A percentile compares a stretch with the other conserved stretches of the same genome.
phyloP scores from a whole-genome alignment of 345 rosid species.

The Eucalyptus sp. region DNA sequence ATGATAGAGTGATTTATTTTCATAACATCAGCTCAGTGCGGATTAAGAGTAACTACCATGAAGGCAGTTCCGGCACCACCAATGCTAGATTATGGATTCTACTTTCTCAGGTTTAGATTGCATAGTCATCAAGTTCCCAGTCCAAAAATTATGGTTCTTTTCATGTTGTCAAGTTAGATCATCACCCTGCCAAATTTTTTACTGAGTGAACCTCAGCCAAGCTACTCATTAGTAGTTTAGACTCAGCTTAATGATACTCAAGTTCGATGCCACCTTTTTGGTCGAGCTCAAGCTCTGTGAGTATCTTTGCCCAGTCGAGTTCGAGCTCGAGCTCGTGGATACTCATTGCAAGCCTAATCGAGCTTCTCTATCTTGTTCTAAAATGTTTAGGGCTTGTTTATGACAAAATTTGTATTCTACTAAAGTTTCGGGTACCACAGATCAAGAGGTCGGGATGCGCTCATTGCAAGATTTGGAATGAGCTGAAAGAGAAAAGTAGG shows the following conservation, averaged over 20 bases:
- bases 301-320: neutral
- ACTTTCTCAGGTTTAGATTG: neutral
- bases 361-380: neutral
- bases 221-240: neutral
- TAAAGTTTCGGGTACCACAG: too few species aligned
- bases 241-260: neutral
- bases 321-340: neutral
- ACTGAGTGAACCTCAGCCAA: neutral
- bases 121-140: neutral
- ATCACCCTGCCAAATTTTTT: neutral
- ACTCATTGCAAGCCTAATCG: neutral
- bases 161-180: neutral
- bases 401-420: neutral
- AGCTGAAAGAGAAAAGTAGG: too few species aligned
- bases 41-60: neutral
- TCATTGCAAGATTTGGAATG: too few species aligned
- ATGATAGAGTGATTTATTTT: neutral
- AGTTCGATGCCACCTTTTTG: neutral
- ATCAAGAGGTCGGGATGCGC: too few species aligned
- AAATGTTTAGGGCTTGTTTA: neutral
- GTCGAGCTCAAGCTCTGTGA: neutral
- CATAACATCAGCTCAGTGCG: neutral
- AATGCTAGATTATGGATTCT: neutral
- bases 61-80: neutral
- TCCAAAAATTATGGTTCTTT: neutral